Base-by-base conservation (phyloP, 129 eudicot genomes). In the Flaveria robusta region DNA sequence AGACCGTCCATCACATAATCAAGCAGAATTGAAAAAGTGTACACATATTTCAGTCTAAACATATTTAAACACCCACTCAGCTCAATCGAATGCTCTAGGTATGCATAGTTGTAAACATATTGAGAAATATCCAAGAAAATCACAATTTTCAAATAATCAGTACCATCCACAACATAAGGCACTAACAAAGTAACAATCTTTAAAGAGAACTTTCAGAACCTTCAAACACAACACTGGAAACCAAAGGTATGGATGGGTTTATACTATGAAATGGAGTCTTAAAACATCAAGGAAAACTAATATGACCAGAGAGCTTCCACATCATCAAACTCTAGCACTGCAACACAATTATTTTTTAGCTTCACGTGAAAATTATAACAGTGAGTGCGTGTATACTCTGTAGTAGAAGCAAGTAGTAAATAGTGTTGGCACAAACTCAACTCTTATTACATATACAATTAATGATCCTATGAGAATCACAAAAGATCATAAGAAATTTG, bases 281-380 rank as follows among this genome's bases (percentile, higher is more conserved):
- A 13, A 68, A 45, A 45, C 19, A 23, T 8, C 2, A 70, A 49
- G 45, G 74, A 16, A 70, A 47, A 49, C 39, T 18, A 16, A 68
- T 16, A 68, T 42, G 15, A 19, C 3, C 55, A 68, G 55, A 68
- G 9, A 68, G 37, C 58, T 45, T 23, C 43, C 55, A 50, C 42
- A 27, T 34, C 74, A 70, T 50, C 63, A 6, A 50, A 26, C 8
- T 14, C 41, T 18, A 39, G 75, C 63, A 51, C 75, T 29, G 27
- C 27, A 47, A 49, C 59, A n/a, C 14, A 9, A 14, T 26, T n/a
- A 15, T 47, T 26, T 23, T 70, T 26, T 47, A n/a, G 24, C 74
- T 47, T 47, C 31, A 49, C 74, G 42, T 70, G 62, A 49, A 50
- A 70, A 70, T 14, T 24, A 6, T 9, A 70, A 16, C 8, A 50